Evolutionary conservation across 2,329 filamentous ascomycete species (phyloP).

Genomic region (Aspergillus sp.): DNA sequence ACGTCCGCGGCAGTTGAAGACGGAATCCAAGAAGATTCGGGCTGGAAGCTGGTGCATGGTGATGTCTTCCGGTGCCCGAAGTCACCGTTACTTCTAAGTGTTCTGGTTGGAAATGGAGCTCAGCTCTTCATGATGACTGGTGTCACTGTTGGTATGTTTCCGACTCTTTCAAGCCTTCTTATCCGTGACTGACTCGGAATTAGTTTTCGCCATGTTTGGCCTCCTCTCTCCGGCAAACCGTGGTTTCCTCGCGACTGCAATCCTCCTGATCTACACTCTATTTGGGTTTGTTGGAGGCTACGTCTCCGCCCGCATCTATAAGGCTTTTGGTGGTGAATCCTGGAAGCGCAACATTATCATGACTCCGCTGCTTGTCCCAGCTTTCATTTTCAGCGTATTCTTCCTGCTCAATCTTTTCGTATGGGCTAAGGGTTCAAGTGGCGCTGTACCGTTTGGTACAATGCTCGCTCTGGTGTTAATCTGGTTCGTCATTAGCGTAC

Average conservation of each 20-base stretch:
- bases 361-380: slow-evolving; percentile 84
- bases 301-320: slow-evolving; percentile 87
- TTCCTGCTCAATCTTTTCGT: slow-evolving; percentile 96
- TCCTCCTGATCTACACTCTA: slow-evolving; percentile 89
- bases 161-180: neutral
- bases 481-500: slow-evolving; percentile 96
- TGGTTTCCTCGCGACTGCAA: slow-evolving; percentile 88
- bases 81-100: slow-evolving; percentile 79
- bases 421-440: slow-evolving; percentile 89
- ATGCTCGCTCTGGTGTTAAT: slow-evolving; percentile 93
- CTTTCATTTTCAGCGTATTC: slow-evolving; percentile 82
- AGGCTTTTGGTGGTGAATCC: slow-evolving; percentile 85
- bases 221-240: slow-evolving; percentile 96
- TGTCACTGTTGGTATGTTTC: slow-evolving; percentile 71
- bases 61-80: slow-evolving; percentile 92
- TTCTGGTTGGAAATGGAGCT: slow-evolving; percentile 89
- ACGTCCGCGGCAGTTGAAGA: slow-evolving; percentile 77
- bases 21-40: slow-evolving; percentile 94
- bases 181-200: slow-evolving; percentile 20
- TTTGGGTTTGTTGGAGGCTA: slow-evolving; percentile 94
- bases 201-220: slow-evolving; percentile 83
- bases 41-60: slow-evolving; percentile 97
- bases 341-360: slow-evolving; percentile 94
- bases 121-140: slow-evolving; percentile 98
- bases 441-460: slow-evolving; percentile 92